Percentiles rank a stretch among this genome's conserved stretches.
These are phyloP conservation scores for Blumeriella jaapii DNA, from an alignment of 2,329 filamentous ascomycete genomes.

Conservation along the genomic window DNA sequence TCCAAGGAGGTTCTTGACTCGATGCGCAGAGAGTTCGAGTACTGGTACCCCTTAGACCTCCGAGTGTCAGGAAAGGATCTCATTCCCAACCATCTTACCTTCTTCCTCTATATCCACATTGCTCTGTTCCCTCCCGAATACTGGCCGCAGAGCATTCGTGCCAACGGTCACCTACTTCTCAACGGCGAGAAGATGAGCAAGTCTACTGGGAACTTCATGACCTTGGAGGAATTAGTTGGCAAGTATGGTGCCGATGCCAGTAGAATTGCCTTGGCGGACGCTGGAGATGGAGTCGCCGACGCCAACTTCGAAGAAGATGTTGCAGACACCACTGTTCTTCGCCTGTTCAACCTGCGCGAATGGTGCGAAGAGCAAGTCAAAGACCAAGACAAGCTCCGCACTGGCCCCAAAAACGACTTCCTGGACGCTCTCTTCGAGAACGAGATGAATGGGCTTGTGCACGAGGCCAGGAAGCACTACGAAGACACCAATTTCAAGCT, in stretches of 20 bases:
- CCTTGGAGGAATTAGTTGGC: constrained; percentile 68
- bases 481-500: constrained; percentile 70
- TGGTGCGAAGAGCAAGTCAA: constrained; percentile 83
- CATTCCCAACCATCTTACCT: constrained; percentile 88
- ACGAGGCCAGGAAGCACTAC: constrained; percentile 70
- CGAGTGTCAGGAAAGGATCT: constrained; percentile 85
- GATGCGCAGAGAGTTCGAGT: constrained; percentile 87
- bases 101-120: constrained; percentile 88
- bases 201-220: constrained; percentile 94
- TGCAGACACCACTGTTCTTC: constrained; percentile 81
- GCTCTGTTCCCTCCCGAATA: constrained; percentile 80
- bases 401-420: constrained; percentile 64
- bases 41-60: constrained; percentile 91
- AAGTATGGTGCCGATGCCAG: constrained; percentile 95
- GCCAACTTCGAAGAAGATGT: constrained; percentile 96
- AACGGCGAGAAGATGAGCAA: constrained; percentile 99
- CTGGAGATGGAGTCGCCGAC: constrained; percentile 86
- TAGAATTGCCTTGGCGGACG: constrained; percentile 84
- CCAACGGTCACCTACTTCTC: constrained; percentile 85
- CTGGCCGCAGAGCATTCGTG: constrained; percentile 77
- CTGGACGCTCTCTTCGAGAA: constrained; percentile 88
- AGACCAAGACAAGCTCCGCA: constrained; percentile 60
- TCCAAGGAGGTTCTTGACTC: constrained; percentile 60
- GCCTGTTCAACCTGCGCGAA: constrained; percentile 70
- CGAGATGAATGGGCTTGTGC: constrained; percentile 77